A percentile compares a stretch with the other conserved stretches of the same genome.
These are phyloP conservation scores for Boletus edulis DNA, from an alignment of 768 basidiomycete genomes.

Conservation along the genomic window DNA sequence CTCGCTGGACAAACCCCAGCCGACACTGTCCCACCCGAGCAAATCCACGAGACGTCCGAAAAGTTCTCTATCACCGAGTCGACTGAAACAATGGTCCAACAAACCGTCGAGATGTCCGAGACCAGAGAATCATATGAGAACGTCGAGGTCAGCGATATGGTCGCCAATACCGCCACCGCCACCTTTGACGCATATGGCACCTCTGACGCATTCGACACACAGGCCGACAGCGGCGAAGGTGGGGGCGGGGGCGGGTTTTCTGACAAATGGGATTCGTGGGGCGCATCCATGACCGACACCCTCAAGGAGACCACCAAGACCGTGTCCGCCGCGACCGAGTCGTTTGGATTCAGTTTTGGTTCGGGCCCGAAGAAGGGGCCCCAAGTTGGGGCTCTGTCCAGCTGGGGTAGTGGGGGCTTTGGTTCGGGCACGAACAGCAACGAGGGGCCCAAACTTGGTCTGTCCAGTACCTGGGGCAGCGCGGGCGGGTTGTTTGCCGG, in stretches of 20 bases:
- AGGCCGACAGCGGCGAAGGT: background rate
- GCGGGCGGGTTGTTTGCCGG: conserved; percentile 5
- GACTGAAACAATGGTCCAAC: conserved; percentile 5
- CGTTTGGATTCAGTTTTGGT: conserved; percentile 3
- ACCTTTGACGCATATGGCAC: background rate
- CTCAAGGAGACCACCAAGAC: background rate
- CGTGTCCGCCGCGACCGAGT: background rate
- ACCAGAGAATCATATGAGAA: conserved; percentile 6
- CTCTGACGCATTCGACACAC: background rate
- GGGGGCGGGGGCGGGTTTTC: too few relatives aligned
- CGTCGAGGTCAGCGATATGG: background rate
- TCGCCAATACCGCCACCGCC: background rate
- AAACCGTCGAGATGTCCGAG: conserved; percentile 5
- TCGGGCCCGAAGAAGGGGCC: background rate
- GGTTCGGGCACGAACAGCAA: background rate
- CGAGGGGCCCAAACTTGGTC: background rate
- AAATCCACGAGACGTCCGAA: conserved; percentile 2
- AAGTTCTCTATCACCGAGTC: background rate
- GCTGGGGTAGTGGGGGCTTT: background rate
- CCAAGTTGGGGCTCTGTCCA: background rate
- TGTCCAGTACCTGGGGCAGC: background rate
- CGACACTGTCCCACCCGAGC: conserved; percentile 25
- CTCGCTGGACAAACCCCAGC: conserved; percentile 25
- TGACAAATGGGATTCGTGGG: conserved; percentile 5
- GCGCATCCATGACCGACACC: background rate